Conservation (phyloP, 345 rosid genomes). For the Sisymbrium altissimum region DNA sequence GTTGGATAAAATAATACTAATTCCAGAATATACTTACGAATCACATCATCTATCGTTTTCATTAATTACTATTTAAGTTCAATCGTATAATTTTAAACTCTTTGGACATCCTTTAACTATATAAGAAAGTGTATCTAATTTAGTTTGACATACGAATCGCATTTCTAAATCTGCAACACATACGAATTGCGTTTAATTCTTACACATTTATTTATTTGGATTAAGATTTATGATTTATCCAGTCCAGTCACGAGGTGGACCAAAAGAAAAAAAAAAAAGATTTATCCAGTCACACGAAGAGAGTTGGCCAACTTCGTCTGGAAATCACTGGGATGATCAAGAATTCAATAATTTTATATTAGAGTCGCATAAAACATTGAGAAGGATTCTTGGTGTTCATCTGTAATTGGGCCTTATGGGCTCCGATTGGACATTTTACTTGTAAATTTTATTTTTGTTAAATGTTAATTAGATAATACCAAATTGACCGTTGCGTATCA, state of each 20-base stretch:
- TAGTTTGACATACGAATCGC: not conserved
- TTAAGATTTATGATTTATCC: too few relatives aligned
- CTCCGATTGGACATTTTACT: not conserved
- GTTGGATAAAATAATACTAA: not conserved
- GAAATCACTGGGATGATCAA: too few relatives aligned
- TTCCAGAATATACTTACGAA: conserved; percentile 17
- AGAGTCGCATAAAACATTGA: too few relatives aligned
- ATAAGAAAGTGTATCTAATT: not conserved
- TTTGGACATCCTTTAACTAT: not conserved
- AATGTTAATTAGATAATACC: not conserved
- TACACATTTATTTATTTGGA: not conserved
- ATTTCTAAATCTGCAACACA: not conserved
- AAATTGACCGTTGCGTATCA: not conserved
- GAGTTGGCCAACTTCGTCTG: too few relatives aligned
- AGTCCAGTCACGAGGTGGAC: too few relatives aligned
- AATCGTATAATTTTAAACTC: not conserved
- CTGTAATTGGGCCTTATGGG: not conserved
- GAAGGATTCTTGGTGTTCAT: not conserved
- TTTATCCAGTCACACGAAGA: too few relatives aligned
- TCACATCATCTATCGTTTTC: conserved; percentile 16
- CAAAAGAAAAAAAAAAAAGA: too few relatives aligned
- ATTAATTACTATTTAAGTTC: not conserved
- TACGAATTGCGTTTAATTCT: not conserved
- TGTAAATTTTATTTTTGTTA: not conserved
- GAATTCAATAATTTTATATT: too few relatives aligned